Conservation (phyloP, 2,329 filamentous ascomycete genomes). For the Trichoderma harzianum region DNA sequence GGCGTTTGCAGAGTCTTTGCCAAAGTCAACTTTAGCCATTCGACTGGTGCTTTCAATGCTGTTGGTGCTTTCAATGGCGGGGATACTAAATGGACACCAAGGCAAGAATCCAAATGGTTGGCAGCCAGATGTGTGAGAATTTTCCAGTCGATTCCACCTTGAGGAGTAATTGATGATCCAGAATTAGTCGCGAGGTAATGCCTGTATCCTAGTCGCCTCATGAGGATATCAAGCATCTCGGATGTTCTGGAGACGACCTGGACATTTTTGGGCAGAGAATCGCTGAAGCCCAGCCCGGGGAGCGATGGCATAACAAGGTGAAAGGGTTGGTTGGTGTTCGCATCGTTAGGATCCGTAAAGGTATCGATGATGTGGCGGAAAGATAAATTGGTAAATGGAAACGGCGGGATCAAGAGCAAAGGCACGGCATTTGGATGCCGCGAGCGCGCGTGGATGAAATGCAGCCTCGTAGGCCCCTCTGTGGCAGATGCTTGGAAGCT, state of each 20-base stretch:
- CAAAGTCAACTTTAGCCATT: slow-evolving; percentile 55
- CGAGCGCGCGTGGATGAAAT: slow-evolving; percentile 63
- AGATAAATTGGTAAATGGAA: slow-evolving; percentile 62
- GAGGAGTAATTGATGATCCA: slow-evolving; percentile 44
- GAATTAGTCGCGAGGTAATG: slow-evolving; percentile 57
- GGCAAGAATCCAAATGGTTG: slow-evolving; percentile 46
- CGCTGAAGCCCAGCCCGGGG: slow-evolving; percentile 65
- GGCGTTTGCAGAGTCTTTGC: slow-evolving; percentile 47
- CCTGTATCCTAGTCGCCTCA: slow-evolving; percentile 57
- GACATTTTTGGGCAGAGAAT: slow-evolving; percentile 50
- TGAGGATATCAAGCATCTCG: slow-evolving; percentile 54
- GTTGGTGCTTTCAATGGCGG: slow-evolving; percentile 52
- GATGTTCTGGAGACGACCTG: slow-evolving; percentile 53
- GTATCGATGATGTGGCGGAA: slow-evolving; percentile 53
- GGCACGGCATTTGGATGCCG: slow-evolving; percentile 54
- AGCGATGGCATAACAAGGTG: slow-evolving; percentile 65
- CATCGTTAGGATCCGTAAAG: slow-evolving; percentile 52
- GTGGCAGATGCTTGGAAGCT: slow-evolving; percentile 42
- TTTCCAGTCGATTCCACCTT: slow-evolving; percentile 51
- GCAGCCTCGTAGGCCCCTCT: slow-evolving; percentile 50
- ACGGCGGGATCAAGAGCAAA: slow-evolving; percentile 62
- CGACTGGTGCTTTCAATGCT: slow-evolving; percentile 39
- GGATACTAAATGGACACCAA: slow-evolving; percentile 59
- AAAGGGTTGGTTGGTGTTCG: slow-evolving; percentile 49
- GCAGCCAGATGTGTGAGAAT: slow-evolving; percentile 48